Percentiles rank a stretch among this genome's conserved stretches.
Conservation (phyloP, 345 rosid species). For the Trapa incisa region DNA sequence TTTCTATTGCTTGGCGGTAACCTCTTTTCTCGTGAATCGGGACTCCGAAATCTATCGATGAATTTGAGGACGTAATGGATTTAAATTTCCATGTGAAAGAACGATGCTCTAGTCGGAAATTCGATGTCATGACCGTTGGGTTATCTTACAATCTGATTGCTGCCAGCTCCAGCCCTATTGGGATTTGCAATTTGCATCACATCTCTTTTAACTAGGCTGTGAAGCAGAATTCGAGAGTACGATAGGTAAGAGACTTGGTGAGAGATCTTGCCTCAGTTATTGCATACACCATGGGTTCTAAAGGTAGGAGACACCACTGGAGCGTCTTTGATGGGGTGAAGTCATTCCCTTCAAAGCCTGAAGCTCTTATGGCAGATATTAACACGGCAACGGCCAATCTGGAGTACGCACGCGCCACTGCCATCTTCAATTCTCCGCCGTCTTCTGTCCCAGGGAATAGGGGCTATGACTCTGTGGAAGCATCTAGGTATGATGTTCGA, state of each 20-base stretch:
- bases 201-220: too few relatives aligned
- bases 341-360: conserved; percentile 37
- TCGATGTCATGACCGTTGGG: neutral
- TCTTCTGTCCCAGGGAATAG: neutral
- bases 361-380: conserved; percentile 52
- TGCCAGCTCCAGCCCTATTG: too few relatives aligned
- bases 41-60: too few relatives aligned
- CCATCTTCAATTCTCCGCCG: conserved; percentile 13
- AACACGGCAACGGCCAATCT: conserved; percentile 38
- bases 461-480: conserved; percentile 6
- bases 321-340: conserved; percentile 38
- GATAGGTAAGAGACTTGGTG: neutral
- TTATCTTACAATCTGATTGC: too few relatives aligned
- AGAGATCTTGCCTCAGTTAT: neutral
- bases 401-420: conserved; percentile 36
- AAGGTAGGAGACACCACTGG: conserved; percentile 23
- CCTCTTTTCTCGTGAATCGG: too few relatives aligned
- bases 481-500: conserved; percentile 27
- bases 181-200: too few relatives aligned
- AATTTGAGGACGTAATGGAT: too few relatives aligned
- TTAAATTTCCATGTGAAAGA: too few relatives aligned
- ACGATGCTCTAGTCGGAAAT: neutral
- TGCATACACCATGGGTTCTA: conserved; percentile 23
- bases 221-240: too few relatives aligned
- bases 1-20: too few relatives aligned